phyloP scores from a whole-genome alignment of 768 basidiomycete genomes.

The Scleroderma bovista region DNA sequence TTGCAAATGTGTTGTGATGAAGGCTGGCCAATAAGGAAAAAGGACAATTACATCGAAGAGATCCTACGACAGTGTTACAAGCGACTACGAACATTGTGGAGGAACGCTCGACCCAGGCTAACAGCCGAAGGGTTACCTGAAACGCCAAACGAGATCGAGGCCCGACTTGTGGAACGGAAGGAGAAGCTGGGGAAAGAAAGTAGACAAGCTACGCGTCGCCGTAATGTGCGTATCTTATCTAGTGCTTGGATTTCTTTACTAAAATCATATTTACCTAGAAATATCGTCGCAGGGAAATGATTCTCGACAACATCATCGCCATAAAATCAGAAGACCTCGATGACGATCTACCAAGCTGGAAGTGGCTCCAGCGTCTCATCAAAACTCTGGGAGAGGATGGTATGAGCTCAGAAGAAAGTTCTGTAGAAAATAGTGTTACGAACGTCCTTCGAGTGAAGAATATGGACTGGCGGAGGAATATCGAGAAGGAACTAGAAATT shows the following conservation, averaged over 20 bases:
- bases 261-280: neutral
- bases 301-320: neutral
- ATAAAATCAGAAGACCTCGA: neutral
- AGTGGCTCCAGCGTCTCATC: conserved; percentile 4
- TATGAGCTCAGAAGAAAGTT: conserved; percentile 12
- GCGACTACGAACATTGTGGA: conserved; percentile 1
- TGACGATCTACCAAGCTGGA: neutral
- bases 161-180: neutral
- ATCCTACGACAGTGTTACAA: conserved; percentile 2
- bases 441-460: conserved; percentile 4
- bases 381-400: conserved; percentile 6
- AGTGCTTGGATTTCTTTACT: neutral
- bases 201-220: neutral
- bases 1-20: neutral
- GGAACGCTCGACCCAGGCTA: neutral
- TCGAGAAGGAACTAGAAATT: neutral
- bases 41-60: conserved; percentile 1
- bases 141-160: conserved; percentile 1
- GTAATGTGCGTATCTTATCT: conserved; percentile 3
- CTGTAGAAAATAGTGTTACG: conserved; percentile 2
- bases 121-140: neutral
- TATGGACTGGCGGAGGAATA: conserved; percentile 1
- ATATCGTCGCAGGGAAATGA: neutral
- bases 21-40: conserved; percentile 1
- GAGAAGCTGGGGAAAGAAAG: neutral